Evolutionary conservation across 305 asterid species (phyloP).

Genomic region (Plantago lanceolata): DNA sequence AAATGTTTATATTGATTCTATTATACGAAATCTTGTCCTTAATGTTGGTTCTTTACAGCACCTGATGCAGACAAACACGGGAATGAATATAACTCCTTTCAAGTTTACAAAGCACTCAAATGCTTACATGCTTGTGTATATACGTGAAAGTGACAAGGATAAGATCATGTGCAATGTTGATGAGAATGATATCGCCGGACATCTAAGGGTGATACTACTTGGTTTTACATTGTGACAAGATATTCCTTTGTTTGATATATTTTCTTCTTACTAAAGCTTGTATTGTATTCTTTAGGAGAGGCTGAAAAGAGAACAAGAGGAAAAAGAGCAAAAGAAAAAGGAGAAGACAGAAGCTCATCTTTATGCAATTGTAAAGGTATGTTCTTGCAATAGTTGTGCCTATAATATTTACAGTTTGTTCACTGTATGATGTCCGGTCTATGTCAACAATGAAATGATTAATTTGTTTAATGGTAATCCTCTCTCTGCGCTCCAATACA

Average conservation of each 20-base stretch:
- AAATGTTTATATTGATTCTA: constrained; percentile 9
- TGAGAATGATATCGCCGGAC: constrained; percentile 54
- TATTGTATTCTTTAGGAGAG: constrained; percentile 27
- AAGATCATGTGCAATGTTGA: constrained; percentile 54
- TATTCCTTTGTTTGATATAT: background rate
- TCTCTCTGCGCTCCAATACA: too few relatives aligned
- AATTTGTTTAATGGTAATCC: too few relatives aligned
- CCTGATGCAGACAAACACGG: constrained; percentile 54
- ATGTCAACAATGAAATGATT: too few relatives aligned
- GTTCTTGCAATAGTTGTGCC: background rate
- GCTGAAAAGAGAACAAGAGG: constrained; percentile 61
- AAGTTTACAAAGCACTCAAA: constrained; percentile 57
- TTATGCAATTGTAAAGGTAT: constrained; percentile 89
- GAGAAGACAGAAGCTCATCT: constrained; percentile 95
- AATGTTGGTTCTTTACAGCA: constrained; percentile 24
- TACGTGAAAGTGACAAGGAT: constrained; percentile 56
- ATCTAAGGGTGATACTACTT: constrained; percentile 38
- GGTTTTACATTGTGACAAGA: background rate
- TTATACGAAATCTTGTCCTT: constrained; percentile 8
- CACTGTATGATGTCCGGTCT: background rate
- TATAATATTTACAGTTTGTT: background rate
- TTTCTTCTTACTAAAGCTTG: constrained; percentile 3
- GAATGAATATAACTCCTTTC: constrained; percentile 48
- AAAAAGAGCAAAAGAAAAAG: constrained; percentile 85
- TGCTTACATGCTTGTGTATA: constrained; percentile 62